Base-by-base conservation (phyloP, 2,329 filamentous ascomycete genomes). In the Colletotrichum zoysiae region DNA sequence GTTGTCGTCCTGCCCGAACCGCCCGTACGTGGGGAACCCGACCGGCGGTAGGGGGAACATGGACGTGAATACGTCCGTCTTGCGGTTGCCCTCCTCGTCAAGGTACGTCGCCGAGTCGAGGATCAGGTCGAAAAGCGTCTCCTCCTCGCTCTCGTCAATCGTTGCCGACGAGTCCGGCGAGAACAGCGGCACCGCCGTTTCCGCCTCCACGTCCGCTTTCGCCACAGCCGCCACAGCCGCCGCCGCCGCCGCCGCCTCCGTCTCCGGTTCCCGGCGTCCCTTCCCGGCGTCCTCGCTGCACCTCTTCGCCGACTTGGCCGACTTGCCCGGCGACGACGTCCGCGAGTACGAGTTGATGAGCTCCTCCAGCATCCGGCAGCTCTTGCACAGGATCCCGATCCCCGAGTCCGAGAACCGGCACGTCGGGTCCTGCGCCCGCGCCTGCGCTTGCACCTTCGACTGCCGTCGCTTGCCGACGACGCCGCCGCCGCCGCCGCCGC, bases 331-430 rank as follows among this genome's bases (percentile, higher is more conserved):
- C 33, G 60, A 60, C 30, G 65, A 72, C 23, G 65, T 48, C 48
- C 70, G 23, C 48, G 70, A 72, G 48, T 72, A 72, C 33, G 70
- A 72, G 40, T 69, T 72, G 7, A 72, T 72, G 1, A 72, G 60
- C 55, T 72, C 65, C 30, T 72, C 70, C 12, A 72, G 59, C 70
- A 72, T 72, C 23, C 70, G 48, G 42, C 70, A 72, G 4, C 67
- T 72, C 2, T 56, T 20, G 12, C 70, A 72, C 35, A 72, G 59
- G 20, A 72, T 72, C 7, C 70, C 70, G 1, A 72, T 72, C 38
- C 70, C 70, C 38, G 70, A 72, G 33, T 72, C 70, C 30, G 70
- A 72, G n/a, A 72, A 72, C 40, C 70, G 53, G 16, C 59, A 72
- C 3, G 59, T 61, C 38, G 48, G 55, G 14, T 70, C 53, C 16